Conservation (phyloP, 1,284 basidiomycete genomes). For the Meira nashicola region DNA sequence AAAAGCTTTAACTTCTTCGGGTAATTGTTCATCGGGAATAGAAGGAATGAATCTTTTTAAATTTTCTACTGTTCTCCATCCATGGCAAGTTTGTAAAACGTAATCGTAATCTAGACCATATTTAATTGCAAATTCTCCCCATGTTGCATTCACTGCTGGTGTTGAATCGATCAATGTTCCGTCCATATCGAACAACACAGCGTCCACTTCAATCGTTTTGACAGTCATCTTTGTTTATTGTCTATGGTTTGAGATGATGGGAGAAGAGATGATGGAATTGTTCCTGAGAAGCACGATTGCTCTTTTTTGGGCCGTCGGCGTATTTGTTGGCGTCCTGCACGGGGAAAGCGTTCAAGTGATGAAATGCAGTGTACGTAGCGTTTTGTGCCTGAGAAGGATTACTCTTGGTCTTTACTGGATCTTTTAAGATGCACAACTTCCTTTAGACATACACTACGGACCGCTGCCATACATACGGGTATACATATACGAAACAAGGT, state of each 20-base stretch:
- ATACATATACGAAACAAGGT: too few relatives aligned
- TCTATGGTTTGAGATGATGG: neutral
- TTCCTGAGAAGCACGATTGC: neutral
- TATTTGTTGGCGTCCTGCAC: too few relatives aligned
- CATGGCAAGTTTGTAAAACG: constrained; percentile 46
- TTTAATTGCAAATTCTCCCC: constrained; percentile 39
- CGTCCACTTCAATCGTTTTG: constrained; percentile 19
- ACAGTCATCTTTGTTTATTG: constrained; percentile 8
- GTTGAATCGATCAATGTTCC: constrained; percentile 51
- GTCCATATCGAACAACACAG: constrained; percentile 51
- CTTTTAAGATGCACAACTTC: too few relatives aligned
- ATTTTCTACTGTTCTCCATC: constrained; percentile 49
- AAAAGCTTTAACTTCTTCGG: constrained; percentile 37
- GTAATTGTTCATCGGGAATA: constrained; percentile 32
- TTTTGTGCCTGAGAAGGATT: too few relatives aligned
- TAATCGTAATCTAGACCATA: constrained; percentile 46
- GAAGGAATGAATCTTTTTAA: constrained; percentile 42
- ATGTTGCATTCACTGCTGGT: constrained; percentile 48
- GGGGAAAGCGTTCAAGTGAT: too few relatives aligned
- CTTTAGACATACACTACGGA: too few relatives aligned
- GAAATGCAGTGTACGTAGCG: too few relatives aligned
- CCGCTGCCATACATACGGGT: too few relatives aligned
- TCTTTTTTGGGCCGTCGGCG: neutral
- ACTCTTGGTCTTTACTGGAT: too few relatives aligned
- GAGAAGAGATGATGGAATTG: neutral